phyloP scores from a whole-genome alignment of 2,329 filamentous ascomycete species.

The Thyridium curvatum region DNA sequence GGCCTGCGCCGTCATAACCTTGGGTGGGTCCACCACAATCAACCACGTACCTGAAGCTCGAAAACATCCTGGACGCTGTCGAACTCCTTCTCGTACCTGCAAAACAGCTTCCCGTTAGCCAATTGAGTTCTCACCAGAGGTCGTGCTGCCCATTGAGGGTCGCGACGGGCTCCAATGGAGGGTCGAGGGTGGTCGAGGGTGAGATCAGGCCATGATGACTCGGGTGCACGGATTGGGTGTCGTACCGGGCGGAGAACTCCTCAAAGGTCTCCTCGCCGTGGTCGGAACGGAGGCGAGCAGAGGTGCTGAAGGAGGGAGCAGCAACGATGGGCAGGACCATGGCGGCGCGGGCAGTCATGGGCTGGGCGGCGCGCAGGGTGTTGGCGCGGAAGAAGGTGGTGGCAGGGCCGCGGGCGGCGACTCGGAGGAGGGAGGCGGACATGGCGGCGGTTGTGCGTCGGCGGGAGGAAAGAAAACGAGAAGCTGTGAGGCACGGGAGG shows the following conservation, averaged over 20 bases:
- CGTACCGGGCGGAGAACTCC: constrained; percentile 96
- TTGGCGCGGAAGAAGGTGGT: constrained; percentile 58
- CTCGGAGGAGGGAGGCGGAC: constrained; percentile 62
- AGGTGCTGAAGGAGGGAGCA: constrained; percentile 59
- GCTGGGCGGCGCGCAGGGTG: constrained; percentile 49
- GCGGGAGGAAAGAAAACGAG: constrained; percentile 4
- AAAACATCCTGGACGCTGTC: constrained; percentile 97
- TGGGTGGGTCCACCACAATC: constrained; percentile 1
- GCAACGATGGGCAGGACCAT: constrained; percentile 42
- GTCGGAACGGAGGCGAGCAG: constrained; percentile 45
- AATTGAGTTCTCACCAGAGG: constrained; percentile 17
- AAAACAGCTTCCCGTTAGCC: constrained; percentile 22
- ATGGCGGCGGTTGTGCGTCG: constrained; percentile 12
- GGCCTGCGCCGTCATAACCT: constrained; percentile 6
- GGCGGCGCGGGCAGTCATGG: constrained; percentile 49
- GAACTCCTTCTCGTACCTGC: constrained; percentile 99
- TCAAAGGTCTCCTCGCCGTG: constrained; percentile 97
- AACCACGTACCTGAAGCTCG: constrained; percentile 83
- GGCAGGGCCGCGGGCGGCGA: constrained; percentile 61
- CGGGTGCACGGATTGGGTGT: constrained; percentile 12
- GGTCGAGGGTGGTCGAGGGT: no score
- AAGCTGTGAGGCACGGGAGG: constrained; percentile 11
- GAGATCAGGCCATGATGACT: background rate
- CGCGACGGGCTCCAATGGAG: background rate
- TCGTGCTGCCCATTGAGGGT: constrained; percentile 6